Percentiles rank a stretch among this genome's conserved stretches.
Evolutionary conservation across 129 eudicot species (phyloP).

Genomic region (Escallonia rubra): DNA sequence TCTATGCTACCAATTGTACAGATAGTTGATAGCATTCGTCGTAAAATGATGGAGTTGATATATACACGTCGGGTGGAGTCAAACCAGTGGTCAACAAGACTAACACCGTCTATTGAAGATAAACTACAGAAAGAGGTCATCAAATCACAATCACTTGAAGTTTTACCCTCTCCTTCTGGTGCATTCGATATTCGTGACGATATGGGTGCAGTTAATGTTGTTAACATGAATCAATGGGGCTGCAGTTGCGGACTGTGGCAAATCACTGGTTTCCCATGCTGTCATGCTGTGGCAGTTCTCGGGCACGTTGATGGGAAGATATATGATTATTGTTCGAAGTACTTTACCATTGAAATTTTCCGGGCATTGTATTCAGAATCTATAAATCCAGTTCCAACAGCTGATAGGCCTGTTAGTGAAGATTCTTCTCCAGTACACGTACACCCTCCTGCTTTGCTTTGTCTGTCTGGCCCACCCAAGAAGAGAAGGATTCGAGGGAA

Average conservation of each 20-base stretch:
- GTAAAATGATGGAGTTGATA: constrained; percentile 78
- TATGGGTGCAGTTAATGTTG: constrained; percentile 30
- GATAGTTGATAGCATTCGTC: constrained; percentile 67
- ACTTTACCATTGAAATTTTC: constrained; percentile 61
- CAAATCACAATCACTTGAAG: constrained; percentile 47
- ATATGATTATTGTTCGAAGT: constrained; percentile 76
- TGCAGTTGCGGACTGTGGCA: constrained; percentile 90
- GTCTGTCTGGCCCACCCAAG: constrained; percentile 63
- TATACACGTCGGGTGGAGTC: constrained; percentile 67
- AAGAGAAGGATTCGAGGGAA: constrained; percentile 42
- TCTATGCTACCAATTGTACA: constrained; percentile 79
- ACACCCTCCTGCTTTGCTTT: constrained; percentile 9
- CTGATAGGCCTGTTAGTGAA: constrained; percentile 48
- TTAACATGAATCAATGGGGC: constrained; percentile 73
- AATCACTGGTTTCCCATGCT: constrained; percentile 84
- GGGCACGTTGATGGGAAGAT: constrained; percentile 50
- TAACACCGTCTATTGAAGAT: constrained; percentile 78
- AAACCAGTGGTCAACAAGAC: constrained; percentile 56
- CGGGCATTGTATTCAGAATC: constrained; percentile 69
- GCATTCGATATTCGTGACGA: constrained; percentile 78
- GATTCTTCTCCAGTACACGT: constrained; percentile 36
- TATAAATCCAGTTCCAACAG: constrained; percentile 65
- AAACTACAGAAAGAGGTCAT: constrained; percentile 48
- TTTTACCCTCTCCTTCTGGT: constrained; percentile 48
- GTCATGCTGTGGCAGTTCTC: constrained; percentile 76